Evolutionary conservation across 331 rosid genomes (phyloP), one percentile per base, ranked within the genome.

Genomic region (Erythrophleum ivorense): DNA sequence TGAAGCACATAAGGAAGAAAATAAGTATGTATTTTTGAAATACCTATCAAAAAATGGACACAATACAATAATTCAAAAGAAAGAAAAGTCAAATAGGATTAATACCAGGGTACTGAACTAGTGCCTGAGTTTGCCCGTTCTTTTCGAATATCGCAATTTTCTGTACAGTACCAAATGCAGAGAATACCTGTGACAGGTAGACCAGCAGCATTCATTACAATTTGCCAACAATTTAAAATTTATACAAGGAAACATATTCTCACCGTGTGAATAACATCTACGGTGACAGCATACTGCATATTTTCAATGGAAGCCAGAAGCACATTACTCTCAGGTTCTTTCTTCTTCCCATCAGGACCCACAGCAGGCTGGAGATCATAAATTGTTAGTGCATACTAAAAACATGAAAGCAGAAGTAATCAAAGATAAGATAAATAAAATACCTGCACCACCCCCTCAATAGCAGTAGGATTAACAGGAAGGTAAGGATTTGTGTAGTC

Each of bases 51-150:
- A 52, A 48, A 31, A 7, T 13, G 71, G 72, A 43, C 29, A 48
- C 18, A 2, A 18, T 18, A 54, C 77, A 36, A 62, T 38, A n/a
- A 80, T 46, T 80, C 64, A 40, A 68, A 65, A 73, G 83, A 71
- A 46, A 13, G 48, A 9, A 74, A 49, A 21, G 57, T 75, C 57
- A 65, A 70, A 75, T 62, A 75, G 76, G 33, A 49, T 70, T n/a
- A 79, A 31, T 92, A 92, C 97, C 97, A 71, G 96, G 90, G 79
- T 92, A 92, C 76, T 92, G 97, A 80, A 92, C 79, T 52, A 92
- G 87, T 50, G 97, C 94, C 84, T 91, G 97, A 43, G 97, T 91
- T 86, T 92, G 97, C 52, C 97, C 96, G 82, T 92, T 91, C 90
- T 92, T 92, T 86, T 91, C 97, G 31, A 92, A 92, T 81, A 92